Base-by-base conservation (phyloP, 2,329 filamentous ascomycete genomes). In the Macroventuria anomochaeta region DNA sequence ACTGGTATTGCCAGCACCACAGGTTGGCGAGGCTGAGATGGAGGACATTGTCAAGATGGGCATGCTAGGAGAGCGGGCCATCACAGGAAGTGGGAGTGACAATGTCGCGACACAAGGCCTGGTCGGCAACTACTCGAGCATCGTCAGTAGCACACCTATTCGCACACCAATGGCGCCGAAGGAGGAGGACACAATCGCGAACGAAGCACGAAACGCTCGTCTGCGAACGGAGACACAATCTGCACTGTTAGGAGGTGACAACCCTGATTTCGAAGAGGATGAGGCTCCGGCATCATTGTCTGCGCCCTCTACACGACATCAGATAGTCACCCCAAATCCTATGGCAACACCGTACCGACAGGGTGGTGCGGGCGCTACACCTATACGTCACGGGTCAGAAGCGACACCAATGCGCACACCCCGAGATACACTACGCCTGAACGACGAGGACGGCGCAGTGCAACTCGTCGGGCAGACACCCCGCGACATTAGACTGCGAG, bases 11-110 rank as follows among this genome's bases (percentile, higher is more conserved):
- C 95, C 95, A 7, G 81, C 90, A 20, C 95, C 95, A 7, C 95
- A 99, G 76, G 91, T 99, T 65, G 88, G 90, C 73, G 95, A 99
- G 69, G 84, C 86, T 36, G 95, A 99, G 76, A 81, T 99, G 54
- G 95, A 99, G 70, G 93, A 97, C 63, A 97, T 99, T 68, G 91
- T 99, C 61, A 99, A 99, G 80, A 96, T 97, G 92, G 93, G 95
- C 37, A 90, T 96, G 84, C 85, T 92, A 55, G 95, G 93, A 31
- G 92, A 97, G 69, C 87, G 88, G 44, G 95, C 95, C 36, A 92
- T 87, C 67, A 81, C 90, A 72, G 91, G 90, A 4, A 85, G 85
- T 37, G 86, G 87, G 46, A 89, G 90, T 71, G 91, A 96, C 55
- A 96, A 93, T 60, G 86, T 91, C 69, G 86, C 90, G 46, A 96